Conservation (phyloP, 2,329 filamentous ascomycete species). For the Hirsutella thompsonii region DNA sequence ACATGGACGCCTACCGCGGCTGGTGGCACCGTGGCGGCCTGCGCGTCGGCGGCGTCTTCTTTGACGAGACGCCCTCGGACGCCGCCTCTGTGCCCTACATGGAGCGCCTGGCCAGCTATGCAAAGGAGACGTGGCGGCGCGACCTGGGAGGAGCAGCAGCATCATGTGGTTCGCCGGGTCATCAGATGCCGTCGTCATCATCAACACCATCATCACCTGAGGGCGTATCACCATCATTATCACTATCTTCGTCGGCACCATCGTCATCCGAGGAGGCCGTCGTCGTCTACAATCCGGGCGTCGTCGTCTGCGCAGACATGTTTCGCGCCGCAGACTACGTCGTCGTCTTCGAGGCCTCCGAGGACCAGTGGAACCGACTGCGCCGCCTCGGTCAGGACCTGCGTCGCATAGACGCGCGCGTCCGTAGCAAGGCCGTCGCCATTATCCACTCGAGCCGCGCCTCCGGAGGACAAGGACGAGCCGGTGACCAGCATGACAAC, state of each 20-base stretch:
- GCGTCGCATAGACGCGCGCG: background rate
- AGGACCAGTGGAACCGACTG: slow-evolving; percentile 6
- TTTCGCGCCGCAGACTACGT: slow-evolving; percentile 27
- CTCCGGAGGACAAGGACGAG: too few relatives aligned
- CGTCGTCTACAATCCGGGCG: slow-evolving; percentile 31
- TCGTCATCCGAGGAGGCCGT: slow-evolving; percentile 2
- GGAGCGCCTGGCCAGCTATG: slow-evolving; percentile 13
- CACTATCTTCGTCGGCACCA: too few relatives aligned
- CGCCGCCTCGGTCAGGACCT: background rate
- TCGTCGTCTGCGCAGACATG: slow-evolving; percentile 25
- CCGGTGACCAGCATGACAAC: too few relatives aligned
- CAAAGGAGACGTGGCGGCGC: slow-evolving; percentile 4
- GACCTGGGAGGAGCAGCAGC: background rate
- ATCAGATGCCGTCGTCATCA: background rate
- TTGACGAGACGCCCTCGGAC: slow-evolving; percentile 29
- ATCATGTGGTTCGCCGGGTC: background rate
- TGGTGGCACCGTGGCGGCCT: slow-evolving; percentile 23
- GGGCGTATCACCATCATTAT: too few relatives aligned
- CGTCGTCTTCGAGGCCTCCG: slow-evolving; percentile 27
- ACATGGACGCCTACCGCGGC: slow-evolving; percentile 29
- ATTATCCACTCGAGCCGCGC: slow-evolving; percentile 6
- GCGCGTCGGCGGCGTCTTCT: slow-evolving; percentile 32
- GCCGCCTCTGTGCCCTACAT: slow-evolving; percentile 9
- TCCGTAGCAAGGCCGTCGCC: slow-evolving; percentile 6
- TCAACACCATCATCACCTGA: too few relatives aligned